Base-by-base conservation (phyloP, 495 filamentous ascomycete genomes). In the Tuber melanosporum region DNA sequence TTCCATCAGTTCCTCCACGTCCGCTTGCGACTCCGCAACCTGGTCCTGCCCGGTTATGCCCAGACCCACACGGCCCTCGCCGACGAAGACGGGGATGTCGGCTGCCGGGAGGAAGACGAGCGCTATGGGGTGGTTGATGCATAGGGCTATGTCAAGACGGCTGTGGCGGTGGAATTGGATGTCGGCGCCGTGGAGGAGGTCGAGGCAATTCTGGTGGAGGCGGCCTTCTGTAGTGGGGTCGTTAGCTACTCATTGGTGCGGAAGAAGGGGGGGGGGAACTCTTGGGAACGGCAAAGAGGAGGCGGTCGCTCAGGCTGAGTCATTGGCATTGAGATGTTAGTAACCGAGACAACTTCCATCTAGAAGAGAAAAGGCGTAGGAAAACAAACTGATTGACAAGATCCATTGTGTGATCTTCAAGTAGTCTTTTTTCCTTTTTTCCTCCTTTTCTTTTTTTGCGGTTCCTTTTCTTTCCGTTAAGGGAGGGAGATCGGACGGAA, bases 51-150 rank as follows among this genome's bases (percentile, higher is more conserved):
- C 95, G 0, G 95, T 99, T 78, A 99, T 99, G 73, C 95, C 95
- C 9, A 99, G 85, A 83, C 96, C 94, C 20, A 98, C 95, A 72
- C 91, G 90, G 44, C 95, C 95, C 84, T 98, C 94, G 43, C 94
- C 95, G 69, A 99, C 94, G 80, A 98, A 98, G 73, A 92, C 95
- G 42, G 95, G 96, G 83, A 99, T 99, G 84, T 98, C 95, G 74
- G 93, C 94, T 47, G 94, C 95, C 41, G 95, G 95, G 52, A 99
- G 93, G 88, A 99, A 99, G 85, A 99, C 90, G 77, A 99, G 92
- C 19, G 95, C 96, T 77, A 99, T 93, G 45, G 92, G 93, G 46
- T 94, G 89, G 86, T 98, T 98, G 87, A 95, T 92, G 83, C 97
- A 94, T 36, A 98, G 90, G 20, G 95, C 95, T 85, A 98, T 97